These are phyloP conservation scores for Neonothopanus nambi DNA, from an alignment of 1,284 basidiomycete species.

Conservation along the genomic window DNA sequence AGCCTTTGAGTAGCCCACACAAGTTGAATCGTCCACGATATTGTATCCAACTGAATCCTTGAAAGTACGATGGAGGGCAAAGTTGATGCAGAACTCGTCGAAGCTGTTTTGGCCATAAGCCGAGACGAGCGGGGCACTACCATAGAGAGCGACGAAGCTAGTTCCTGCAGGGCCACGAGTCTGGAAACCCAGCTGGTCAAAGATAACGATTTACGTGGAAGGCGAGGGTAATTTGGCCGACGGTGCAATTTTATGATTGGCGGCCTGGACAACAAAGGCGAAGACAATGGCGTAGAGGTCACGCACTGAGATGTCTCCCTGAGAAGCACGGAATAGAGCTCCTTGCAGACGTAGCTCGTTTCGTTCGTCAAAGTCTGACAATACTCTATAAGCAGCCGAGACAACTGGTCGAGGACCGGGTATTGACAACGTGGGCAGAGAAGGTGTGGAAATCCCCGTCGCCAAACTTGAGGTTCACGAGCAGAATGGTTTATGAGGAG, in stretches of 20 bases:
- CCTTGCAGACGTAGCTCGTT: conserved; percentile 86
- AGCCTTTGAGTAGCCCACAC: conserved; percentile 84
- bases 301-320: conserved; percentile 79
- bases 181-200: conserved; percentile 86
- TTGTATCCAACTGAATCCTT: conserved; percentile 74
- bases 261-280: conserved; percentile 87
- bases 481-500: conserved; percentile 80
- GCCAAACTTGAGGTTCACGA: conserved; percentile 83
- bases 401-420: conserved; percentile 68
- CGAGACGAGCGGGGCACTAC: too few species aligned
- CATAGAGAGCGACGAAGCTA: too few species aligned
- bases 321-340: conserved; percentile 80
- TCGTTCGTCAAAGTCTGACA: conserved; percentile 78
- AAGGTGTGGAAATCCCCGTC: conserved; percentile 73
- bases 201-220: conserved; percentile 70
- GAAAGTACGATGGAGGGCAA: conserved; percentile 73
- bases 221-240: conserved; percentile 51
- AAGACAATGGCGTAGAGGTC: conserved; percentile 93
- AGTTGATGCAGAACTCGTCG: conserved; percentile 90
- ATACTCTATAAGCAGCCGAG: conserved; percentile 77
- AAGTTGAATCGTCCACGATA: conserved; percentile 80
- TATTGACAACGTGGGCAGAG: conserved; percentile 68
- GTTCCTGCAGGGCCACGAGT: conserved; percentile 65
- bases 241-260: conserved; percentile 80
- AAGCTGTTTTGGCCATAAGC: too few species aligned